Evolutionary conservation across 2,329 filamentous ascomycete genomes (phyloP).

Genomic region (Alternaria alternata): DNA sequence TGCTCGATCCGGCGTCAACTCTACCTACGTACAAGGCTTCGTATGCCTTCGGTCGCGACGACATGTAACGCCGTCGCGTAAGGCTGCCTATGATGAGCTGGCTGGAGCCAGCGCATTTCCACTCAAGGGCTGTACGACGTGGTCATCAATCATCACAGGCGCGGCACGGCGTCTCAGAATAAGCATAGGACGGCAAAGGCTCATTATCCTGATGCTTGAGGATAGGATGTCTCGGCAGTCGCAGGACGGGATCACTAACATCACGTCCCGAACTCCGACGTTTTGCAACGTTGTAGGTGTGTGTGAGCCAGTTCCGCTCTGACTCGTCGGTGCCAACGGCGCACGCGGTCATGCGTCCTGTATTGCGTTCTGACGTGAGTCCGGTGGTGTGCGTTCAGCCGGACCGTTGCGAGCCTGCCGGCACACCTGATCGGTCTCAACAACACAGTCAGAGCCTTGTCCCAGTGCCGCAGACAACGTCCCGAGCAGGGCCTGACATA

Average conservation of each 20-base stretch:
- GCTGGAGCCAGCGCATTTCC: constrained; percentile 45
- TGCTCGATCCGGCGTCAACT: constrained; percentile 25
- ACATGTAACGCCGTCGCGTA: constrained; percentile 22
- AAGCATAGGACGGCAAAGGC: constrained; percentile 17
- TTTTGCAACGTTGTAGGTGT: constrained; percentile 5
- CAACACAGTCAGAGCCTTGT: constrained; percentile 3
- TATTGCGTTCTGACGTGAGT: constrained; percentile 3
- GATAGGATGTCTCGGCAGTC: constrained; percentile 18
- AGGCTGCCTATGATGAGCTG: constrained; percentile 29
- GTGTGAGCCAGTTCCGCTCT: constrained; percentile 7
- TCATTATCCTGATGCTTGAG: constrained; percentile 15
- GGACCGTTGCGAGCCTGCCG: constrained; percentile 9
- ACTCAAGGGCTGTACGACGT: constrained; percentile 32
- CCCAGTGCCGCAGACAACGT: constrained; percentile 3
- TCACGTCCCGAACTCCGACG: constrained; percentile 6
- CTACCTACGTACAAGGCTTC: neutral
- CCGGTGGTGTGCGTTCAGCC: constrained; percentile 1
- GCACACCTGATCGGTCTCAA: constrained; percentile 10
- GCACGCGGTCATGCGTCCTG: constrained; percentile 8
- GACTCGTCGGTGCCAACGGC: constrained; percentile 11
- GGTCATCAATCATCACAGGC: constrained; percentile 9
- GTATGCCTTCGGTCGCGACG: constrained; percentile 13
- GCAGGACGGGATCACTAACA: constrained; percentile 20
- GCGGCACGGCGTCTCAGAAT: constrained; percentile 15
- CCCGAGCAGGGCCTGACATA: constrained; percentile 2